Percentiles rank a stretch among this genome's conserved stretches.
Evolutionary conservation across 768 basidiomycete species (phyloP).

Genomic region (Lactarius tabidus): DNA sequence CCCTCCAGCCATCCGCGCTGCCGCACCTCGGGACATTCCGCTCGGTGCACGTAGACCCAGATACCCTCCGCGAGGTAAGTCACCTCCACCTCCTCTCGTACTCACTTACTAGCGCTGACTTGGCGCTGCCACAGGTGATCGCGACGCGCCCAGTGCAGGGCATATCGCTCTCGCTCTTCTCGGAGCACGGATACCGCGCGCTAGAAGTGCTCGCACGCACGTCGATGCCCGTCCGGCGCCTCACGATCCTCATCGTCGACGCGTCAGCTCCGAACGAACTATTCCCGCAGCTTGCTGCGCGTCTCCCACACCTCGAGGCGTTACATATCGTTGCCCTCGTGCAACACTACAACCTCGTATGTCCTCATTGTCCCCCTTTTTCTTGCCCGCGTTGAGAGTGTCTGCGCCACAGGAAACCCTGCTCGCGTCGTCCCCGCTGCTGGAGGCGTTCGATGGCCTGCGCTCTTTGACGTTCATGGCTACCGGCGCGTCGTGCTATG

Average conservation of each 20-base stretch:
- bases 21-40: slow-evolving; percentile 49
- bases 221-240: slow-evolving; percentile 39
- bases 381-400: slow-evolving; percentile 9
- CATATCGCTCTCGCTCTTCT: slow-evolving; percentile 52
- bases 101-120: neutral
- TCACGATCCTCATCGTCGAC: slow-evolving; percentile 60
- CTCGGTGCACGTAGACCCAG: slow-evolving; percentile 49
- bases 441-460: slow-evolving; percentile 39
- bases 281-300: slow-evolving; percentile 44
- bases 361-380: slow-evolving; percentile 29
- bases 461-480: slow-evolving; percentile 63
- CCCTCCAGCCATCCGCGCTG: slow-evolving; percentile 40
- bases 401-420: slow-evolving; percentile 45
- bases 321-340: slow-evolving; percentile 57
- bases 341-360: slow-evolving; percentile 44
- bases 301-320: slow-evolving; percentile 51
- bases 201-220: slow-evolving; percentile 44
- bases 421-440: slow-evolving; percentile 37
- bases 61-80: slow-evolving; percentile 33
- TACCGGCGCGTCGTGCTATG: slow-evolving; percentile 29
- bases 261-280: slow-evolving; percentile 38
- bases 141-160: slow-evolving; percentile 42
- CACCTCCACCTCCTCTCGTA: neutral
- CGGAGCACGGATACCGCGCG: slow-evolving; percentile 37
- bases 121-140: slow-evolving; percentile 35